These are phyloP conservation scores for Anisogramma anomala DNA, from an alignment of 2,329 filamentous ascomycete genomes.

Conservation along the genomic window DNA sequence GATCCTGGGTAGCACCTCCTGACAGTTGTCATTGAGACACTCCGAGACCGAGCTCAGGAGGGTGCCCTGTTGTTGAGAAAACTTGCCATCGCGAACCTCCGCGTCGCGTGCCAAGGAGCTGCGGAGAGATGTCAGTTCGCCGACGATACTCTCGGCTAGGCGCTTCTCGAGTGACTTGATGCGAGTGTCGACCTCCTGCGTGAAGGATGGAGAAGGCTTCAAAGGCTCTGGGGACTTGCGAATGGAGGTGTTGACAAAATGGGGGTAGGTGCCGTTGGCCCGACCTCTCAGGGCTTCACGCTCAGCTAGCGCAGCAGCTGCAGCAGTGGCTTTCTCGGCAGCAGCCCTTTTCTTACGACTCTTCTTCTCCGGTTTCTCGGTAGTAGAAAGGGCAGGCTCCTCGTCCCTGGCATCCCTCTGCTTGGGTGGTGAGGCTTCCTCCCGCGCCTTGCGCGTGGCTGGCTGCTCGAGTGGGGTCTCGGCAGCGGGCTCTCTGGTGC, in stretches of 20 bases:
- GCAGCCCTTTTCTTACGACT: constrained; percentile 58
- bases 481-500: constrained; percentile 20
- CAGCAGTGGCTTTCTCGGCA: constrained; percentile 26
- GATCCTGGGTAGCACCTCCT: constrained; percentile 64
- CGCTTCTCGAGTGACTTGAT: constrained; percentile 41
- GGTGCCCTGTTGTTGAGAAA: constrained; percentile 41
- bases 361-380: constrained; percentile 52
- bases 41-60: constrained; percentile 47
- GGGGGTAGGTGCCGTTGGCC: constrained; percentile 26
- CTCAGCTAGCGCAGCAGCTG: constrained; percentile 33
- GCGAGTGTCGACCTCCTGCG: constrained; percentile 42
- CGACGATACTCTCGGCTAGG: constrained; percentile 21
- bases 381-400: constrained; percentile 27
- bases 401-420: constrained; percentile 38
- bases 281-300: constrained; percentile 29
- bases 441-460: constrained; percentile 20
- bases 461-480: constrained; percentile 16
- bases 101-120: constrained; percentile 50
- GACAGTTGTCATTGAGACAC: constrained; percentile 51
- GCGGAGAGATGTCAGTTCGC: constrained; percentile 7
- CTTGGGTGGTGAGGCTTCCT: constrained; percentile 27
- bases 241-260: constrained; percentile 19
- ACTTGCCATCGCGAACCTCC: constrained; percentile 37
- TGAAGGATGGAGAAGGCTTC: constrained; percentile 21
- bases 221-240: constrained; percentile 24